Percentiles rank a stretch among this genome's conserved stretches.
Conservation (phyloP, 805 yeast genomes). For the Alloascoidea hylecoeti region DNA sequence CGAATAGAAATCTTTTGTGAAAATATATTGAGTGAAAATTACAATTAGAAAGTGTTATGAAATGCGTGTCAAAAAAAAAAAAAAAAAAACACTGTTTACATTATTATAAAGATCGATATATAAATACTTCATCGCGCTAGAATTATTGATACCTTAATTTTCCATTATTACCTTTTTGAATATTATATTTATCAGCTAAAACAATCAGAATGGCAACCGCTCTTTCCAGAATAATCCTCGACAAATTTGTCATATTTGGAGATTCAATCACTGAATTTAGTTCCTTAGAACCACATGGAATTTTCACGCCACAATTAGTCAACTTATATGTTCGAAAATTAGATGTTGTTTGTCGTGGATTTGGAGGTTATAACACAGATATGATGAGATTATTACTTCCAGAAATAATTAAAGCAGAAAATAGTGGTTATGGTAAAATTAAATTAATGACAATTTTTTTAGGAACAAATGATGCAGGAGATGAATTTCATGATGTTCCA, state of each 20-base stretch:
- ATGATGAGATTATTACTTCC: constrained; percentile 26
- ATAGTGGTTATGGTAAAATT: constrained; percentile 16
- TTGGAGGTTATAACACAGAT: constrained; percentile 58
- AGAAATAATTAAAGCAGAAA: constrained; percentile 21
- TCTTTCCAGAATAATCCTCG: no score
- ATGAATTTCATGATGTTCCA: constrained; percentile 32
- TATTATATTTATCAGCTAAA: no score
- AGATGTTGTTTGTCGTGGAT: constrained; percentile 66
- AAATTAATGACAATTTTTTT: constrained; percentile 43
- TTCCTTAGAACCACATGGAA: background rate
- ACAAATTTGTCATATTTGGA: constrained; percentile 49
- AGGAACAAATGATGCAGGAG: constrained; percentile 70
- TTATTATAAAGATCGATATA: no score
- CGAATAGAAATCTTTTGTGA: no score
- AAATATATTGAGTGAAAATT: no score
- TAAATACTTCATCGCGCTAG: no score
- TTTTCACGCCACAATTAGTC: background rate
- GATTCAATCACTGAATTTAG: constrained; percentile 51
- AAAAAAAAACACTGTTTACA: no score
- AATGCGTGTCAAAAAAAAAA: no score
- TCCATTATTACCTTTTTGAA: no score
- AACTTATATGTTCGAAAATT: constrained; percentile 40
- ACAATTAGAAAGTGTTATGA: no score
- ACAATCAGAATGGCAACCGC: no score
- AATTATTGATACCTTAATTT: no score